Percentiles rank a stretch among this genome's conserved stretches.
Evolutionary conservation across 257 asterid species (phyloP).

Genomic region (Plectranthus barbatus): DNA sequence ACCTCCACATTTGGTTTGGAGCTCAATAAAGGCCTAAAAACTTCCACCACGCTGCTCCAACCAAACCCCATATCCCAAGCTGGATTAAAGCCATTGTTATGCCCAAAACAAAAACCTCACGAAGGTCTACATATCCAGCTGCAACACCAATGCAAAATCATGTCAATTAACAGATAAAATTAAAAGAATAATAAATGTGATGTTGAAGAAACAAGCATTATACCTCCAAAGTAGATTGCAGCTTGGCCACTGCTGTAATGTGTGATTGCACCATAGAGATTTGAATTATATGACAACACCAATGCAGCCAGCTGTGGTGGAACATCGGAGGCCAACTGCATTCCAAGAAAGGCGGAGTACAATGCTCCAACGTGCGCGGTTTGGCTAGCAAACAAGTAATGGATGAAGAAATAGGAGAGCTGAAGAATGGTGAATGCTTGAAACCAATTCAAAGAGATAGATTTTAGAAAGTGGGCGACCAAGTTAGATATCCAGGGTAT

Average conservation of each 20-base stretch:
- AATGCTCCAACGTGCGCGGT: constrained; percentile 93
- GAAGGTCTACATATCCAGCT: constrained; percentile 77
- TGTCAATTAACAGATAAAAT: too few species aligned
- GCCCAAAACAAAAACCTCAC: constrained; percentile 51
- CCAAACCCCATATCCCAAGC: constrained; percentile 45
- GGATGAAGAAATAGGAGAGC: constrained; percentile 56
- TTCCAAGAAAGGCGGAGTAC: constrained; percentile 72
- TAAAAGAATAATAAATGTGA: too few species aligned
- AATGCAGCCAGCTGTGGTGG: constrained; percentile 48
- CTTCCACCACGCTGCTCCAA: constrained; percentile 90
- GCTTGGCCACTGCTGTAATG: constrained; percentile 97
- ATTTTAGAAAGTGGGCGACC: constrained; percentile 41
- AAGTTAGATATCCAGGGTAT: constrained; percentile 52
- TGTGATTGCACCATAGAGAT: constrained; percentile 76
- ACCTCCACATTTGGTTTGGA: constrained; percentile 9
- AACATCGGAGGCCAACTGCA: constrained; percentile 62
- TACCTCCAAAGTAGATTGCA: constrained; percentile 86
- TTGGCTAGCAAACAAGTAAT: constrained; percentile 84
- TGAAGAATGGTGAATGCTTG: constrained; percentile 67
- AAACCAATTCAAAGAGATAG: constrained; percentile 35
- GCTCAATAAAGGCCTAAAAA: constrained; percentile 66
- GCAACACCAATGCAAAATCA: constrained; percentile 13
- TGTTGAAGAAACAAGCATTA: not conserved
- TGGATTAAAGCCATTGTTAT: constrained; percentile 50
- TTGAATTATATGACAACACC: constrained; percentile 62